phyloP scores from a whole-genome alignment of 2,329 filamentous ascomycete genomes.

The Diaporthe velutina region DNA sequence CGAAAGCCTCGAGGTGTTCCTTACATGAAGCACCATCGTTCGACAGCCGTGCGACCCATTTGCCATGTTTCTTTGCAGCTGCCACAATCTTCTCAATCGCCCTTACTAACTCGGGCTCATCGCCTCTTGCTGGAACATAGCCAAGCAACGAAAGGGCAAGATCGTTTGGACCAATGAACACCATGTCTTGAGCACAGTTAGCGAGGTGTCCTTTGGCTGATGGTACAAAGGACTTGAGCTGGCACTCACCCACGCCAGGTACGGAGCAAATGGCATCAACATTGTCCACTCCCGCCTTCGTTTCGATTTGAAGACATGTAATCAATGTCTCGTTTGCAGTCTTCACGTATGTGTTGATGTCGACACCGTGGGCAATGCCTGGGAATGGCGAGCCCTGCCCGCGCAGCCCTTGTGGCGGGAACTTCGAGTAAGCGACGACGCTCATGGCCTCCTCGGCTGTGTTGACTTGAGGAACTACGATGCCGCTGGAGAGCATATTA shows the following conservation, averaged over 20 bases:
- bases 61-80: background rate
- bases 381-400: background rate
- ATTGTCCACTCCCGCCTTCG: background rate
- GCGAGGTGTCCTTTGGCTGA: rapidly evolving
- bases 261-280: background rate
- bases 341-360: background rate
- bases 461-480: conserved; percentile 8
- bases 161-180: conserved; percentile 1
- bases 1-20: background rate
- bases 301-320: conserved; percentile 5
- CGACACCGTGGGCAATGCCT: background rate
- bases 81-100: background rate
- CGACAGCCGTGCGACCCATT: background rate
- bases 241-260: background rate
- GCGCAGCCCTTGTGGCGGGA: background rate
- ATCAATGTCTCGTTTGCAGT: background rate
- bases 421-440: background rate
- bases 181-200: background rate
- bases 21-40: background rate
- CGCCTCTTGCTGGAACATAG: background rate
- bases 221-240: background rate
- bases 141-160: background rate
- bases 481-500: background rate
- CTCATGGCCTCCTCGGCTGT: background rate
- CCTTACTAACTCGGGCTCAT: background rate